These are phyloP conservation scores for Pholiota conissans DNA, from an alignment of 768 basidiomycete species.

Conservation along the genomic window DNA sequence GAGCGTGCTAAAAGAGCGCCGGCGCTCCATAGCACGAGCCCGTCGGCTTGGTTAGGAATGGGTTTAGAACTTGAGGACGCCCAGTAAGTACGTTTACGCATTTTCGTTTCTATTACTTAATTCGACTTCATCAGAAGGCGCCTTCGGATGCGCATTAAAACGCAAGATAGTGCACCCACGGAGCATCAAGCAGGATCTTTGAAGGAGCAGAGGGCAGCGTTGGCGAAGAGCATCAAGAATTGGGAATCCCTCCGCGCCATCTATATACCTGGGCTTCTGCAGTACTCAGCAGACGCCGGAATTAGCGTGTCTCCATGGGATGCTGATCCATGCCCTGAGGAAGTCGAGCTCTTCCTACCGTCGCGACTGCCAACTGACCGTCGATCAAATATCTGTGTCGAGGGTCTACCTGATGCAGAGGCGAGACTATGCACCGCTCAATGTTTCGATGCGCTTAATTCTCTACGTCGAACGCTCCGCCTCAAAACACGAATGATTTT, in stretches of 20 bases:
- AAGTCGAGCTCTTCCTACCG: conserved; percentile 6
- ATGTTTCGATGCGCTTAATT: conserved; percentile 17
- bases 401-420: background rate
- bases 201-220: background rate
- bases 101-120: no score
- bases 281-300: conserved; percentile 7
- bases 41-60: background rate
- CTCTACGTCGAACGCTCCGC: conserved; percentile 17
- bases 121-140: no score
- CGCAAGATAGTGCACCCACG: background rate
- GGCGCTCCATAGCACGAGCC: background rate
- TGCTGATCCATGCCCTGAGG: conserved; percentile 2
- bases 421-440: conserved; percentile 13
- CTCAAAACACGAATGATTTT: conserved; percentile 20
- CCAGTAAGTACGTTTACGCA: conserved; percentile 10
- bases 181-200: background rate
- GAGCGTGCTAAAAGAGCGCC: background rate
- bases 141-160: background rate
- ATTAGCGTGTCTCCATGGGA: background rate
- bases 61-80: conserved; percentile 5
- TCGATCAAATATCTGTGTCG: background rate
- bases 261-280: conserved; percentile 17
- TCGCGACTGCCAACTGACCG: background rate
- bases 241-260: conserved; percentile 14
- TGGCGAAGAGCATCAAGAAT: background rate